A percentile compares a stretch with the other conserved stretches of the same genome.
Evolutionary conservation across 2,329 filamentous ascomycete species (phyloP).

Genomic region (Fusarium staphyleae): DNA sequence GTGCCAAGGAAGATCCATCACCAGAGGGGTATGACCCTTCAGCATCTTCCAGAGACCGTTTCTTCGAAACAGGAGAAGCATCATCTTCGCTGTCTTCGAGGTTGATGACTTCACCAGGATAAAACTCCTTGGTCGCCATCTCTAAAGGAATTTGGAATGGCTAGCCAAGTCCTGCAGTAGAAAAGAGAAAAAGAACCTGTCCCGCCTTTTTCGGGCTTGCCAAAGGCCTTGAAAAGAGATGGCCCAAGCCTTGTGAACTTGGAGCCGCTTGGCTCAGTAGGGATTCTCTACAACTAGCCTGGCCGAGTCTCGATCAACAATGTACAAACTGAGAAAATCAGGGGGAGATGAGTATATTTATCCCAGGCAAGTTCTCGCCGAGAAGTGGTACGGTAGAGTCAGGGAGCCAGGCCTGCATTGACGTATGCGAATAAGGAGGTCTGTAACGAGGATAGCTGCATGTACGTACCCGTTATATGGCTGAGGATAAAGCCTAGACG

Average conservation of each 20-base stretch:
- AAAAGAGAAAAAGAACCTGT: neutral
- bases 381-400: constrained; percentile 16
- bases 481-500: neutral
- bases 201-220: neutral
- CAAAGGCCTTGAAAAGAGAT: neutral
- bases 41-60: constrained; percentile 41
- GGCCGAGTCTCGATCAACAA: constrained; percentile 24
- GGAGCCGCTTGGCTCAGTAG: constrained; percentile 16
- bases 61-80: constrained; percentile 30
- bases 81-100: constrained; percentile 40
- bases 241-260: neutral
- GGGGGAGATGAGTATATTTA: constrained; percentile 3
- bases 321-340: neutral
- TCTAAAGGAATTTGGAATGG: neutral
- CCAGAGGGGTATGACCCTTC: constrained; percentile 13
- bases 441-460: constrained; percentile 8
- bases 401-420: constrained; percentile 21
- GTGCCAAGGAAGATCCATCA: constrained; percentile 13
- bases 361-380: constrained; percentile 18
- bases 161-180: neutral
- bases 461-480: constrained; percentile 25
- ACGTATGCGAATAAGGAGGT: constrained; percentile 11
- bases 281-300: constrained; percentile 8
- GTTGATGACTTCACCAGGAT: constrained; percentile 36
- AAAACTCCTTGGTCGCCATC: constrained; percentile 31